phyloP scores from a whole-genome alignment of 768 basidiomycete species.

The Punctularia strigosozonata region DNA sequence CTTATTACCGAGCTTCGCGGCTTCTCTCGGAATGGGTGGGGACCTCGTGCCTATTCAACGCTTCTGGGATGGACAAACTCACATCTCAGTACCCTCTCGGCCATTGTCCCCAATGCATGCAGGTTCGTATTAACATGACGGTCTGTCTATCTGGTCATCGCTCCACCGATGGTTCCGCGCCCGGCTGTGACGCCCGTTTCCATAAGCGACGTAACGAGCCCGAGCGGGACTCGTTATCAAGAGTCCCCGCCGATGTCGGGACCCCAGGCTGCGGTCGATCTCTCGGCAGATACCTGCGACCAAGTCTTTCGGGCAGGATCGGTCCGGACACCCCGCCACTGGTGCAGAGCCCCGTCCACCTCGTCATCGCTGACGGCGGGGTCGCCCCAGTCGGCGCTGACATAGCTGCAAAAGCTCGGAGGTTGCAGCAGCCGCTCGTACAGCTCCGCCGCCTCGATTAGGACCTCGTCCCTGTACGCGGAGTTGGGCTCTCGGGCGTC shows the following conservation, averaged over 20 bases:
- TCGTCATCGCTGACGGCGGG: conserved; percentile 17
- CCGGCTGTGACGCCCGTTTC: too few relatives aligned
- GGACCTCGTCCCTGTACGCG: conserved; percentile 18
- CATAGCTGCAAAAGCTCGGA: conserved; percentile 12
- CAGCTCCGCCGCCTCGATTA: conserved; percentile 18
- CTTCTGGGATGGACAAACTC: too few relatives aligned
- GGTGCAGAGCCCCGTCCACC: conserved; percentile 9
- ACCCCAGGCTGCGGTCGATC: conserved; percentile 25
- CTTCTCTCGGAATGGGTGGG: too few relatives aligned
- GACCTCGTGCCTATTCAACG: too few relatives aligned
- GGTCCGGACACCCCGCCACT: conserved; percentile 4
- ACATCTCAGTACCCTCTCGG: background rate
- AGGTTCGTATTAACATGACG: background rate
- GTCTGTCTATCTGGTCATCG: background rate
- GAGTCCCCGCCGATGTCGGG: background rate
- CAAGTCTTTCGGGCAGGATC: conserved; percentile 10
- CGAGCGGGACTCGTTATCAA: background rate
- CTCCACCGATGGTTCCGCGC: too few relatives aligned
- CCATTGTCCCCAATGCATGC: background rate
- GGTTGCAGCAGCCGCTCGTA: conserved; percentile 3
- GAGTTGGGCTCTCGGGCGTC: conserved; percentile 23
- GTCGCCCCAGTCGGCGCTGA: conserved; percentile 26
- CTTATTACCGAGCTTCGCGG: too few relatives aligned
- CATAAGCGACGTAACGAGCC: background rate
- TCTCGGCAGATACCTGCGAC: conserved; percentile 33